Evolutionary conservation across 495 filamentous ascomycete genomes (phyloP).

Genomic region (Xylaria bambusicola): DNA sequence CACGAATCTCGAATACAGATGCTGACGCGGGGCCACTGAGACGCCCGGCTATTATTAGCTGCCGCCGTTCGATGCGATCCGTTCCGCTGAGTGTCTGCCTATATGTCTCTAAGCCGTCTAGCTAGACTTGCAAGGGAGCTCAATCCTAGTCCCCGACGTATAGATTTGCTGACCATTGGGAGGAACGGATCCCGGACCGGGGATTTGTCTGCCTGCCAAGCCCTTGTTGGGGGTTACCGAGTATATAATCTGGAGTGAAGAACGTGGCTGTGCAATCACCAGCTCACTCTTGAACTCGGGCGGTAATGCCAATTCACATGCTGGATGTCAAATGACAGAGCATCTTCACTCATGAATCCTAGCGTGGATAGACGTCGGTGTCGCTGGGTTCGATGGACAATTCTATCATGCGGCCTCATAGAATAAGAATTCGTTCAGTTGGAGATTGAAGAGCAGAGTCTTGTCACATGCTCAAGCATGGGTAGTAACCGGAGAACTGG

Average conservation of each 20-base stretch:
- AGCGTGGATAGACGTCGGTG: too few relatives aligned
- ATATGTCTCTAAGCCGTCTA: not conserved
- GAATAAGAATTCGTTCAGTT: too few relatives aligned
- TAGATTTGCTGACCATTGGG: not conserved
- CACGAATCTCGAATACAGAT: not conserved
- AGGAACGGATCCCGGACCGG: not conserved
- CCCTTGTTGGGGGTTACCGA: not conserved
- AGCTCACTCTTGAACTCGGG: too few relatives aligned
- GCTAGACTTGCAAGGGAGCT: not conserved
- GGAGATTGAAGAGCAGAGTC: too few relatives aligned
- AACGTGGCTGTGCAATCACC: too few relatives aligned
- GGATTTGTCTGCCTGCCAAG: slow-evolving; percentile 6
- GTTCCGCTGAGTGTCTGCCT: slow-evolving; percentile 4
- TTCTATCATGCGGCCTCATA: too few relatives aligned
- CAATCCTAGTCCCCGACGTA: not conserved
- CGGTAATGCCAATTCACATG: too few relatives aligned
- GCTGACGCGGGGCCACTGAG: slow-evolving; percentile 6
- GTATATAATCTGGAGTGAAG: not conserved
- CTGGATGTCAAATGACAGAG: too few relatives aligned
- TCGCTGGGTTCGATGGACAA: too few relatives aligned
- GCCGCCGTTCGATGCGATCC: not conserved
- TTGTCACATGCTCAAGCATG: too few relatives aligned
- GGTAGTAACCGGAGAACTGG: too few relatives aligned
- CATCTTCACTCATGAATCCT: too few relatives aligned
- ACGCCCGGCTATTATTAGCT: not conserved